Evolutionary conservation across 179 eudicot genomes (phyloP).

Genomic region (Beta corolliflora): DNA sequence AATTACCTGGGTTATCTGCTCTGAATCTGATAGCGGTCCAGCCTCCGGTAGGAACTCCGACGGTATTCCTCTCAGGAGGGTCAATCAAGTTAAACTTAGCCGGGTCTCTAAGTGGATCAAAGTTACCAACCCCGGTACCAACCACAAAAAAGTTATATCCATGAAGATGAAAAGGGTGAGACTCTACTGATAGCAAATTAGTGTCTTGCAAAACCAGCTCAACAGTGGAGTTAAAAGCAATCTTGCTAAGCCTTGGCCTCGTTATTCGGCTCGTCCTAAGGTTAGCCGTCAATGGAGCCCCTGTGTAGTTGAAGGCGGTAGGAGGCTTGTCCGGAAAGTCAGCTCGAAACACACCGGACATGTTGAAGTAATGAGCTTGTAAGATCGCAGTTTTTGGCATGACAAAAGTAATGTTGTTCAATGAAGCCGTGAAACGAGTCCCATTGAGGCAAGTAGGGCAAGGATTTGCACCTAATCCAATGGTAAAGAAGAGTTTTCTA

Average conservation of each 20-base stretch:
- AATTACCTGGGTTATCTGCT: conserved; percentile 58
- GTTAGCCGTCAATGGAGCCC: conserved; percentile 54
- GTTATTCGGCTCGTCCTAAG: conserved; percentile 30
- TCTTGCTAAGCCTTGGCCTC: conserved; percentile 43
- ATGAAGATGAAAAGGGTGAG: conserved; percentile 60
- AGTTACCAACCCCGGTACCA: conserved; percentile 59
- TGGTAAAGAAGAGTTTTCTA: conserved; percentile 41
- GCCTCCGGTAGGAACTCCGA: conserved; percentile 64
- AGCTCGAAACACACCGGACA: conserved; percentile 41
- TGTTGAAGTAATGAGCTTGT: conserved; percentile 52
- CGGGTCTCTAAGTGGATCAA: conserved; percentile 46
- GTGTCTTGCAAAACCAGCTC: conserved; percentile 61
- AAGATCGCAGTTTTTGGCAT: conserved; percentile 56
- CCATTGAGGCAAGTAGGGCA: conserved; percentile 55
- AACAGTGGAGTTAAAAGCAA: conserved; percentile 48
- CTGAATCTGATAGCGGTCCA: conserved; percentile 64
- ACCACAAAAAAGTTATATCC: conserved; percentile 61
- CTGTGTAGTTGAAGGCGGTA: conserved; percentile 50
- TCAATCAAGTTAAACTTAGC: conserved; percentile 52
- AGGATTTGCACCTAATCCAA: conserved; percentile 49
- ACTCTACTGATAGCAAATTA: conserved; percentile 50
- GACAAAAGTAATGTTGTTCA: conserved; percentile 61
- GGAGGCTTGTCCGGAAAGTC: conserved; percentile 60
- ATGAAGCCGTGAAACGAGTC: conserved; percentile 50
- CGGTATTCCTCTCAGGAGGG: conserved; percentile 62